A percentile compares a stretch with the other conserved stretches of the same genome.
Evolutionary conservation across 2,329 filamentous ascomycete species (phyloP).

Genomic region (Acarospora socialis): DNA sequence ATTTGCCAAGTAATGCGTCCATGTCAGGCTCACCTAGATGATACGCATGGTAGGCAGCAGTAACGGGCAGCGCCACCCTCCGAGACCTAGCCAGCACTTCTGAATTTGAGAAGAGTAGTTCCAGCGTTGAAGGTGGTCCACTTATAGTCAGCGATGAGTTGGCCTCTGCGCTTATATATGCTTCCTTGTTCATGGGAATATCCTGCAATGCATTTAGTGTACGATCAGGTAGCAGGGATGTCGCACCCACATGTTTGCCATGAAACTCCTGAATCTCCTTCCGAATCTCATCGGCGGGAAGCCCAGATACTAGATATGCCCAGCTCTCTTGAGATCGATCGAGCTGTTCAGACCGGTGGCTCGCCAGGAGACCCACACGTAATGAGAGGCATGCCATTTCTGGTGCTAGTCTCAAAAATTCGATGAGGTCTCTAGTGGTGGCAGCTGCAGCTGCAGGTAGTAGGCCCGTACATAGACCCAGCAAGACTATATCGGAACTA

Average conservation of each 20-base stretch:
- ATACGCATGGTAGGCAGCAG: slow-evolving; percentile 6
- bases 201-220: neutral
- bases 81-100: slow-evolving; percentile 1
- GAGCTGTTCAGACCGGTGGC: neutral
- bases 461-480: slow-evolving; percentile 9
- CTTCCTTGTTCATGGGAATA: neutral
- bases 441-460: slow-evolving; percentile 8
- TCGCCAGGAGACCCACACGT: slow-evolving; percentile 4
- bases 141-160: slow-evolving; percentile 4
- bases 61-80: slow-evolving; percentile 6
- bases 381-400: slow-evolving; percentile 6
- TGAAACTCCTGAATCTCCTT: slow-evolving; percentile 4
- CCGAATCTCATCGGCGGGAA: neutral
- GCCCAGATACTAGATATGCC: slow-evolving; percentile 7
- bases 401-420: slow-evolving; percentile 4
- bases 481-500: neutral
- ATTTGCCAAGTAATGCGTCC: slow-evolving; percentile 4
- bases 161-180: slow-evolving; percentile 3
- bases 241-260: slow-evolving; percentile 1
- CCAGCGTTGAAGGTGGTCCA: slow-evolving; percentile 8
- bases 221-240: neutral
- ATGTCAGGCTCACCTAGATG: slow-evolving; percentile 4
- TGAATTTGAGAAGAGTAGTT: slow-evolving; percentile 4
- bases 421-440: neutral
- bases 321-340: slow-evolving; percentile 4